Percentiles rank a stretch among this genome's conserved stretches.
These are phyloP conservation scores for Zizania latifolia DNA, from an alignment of 176 grass and related monocot species.

Conservation along the genomic window DNA sequence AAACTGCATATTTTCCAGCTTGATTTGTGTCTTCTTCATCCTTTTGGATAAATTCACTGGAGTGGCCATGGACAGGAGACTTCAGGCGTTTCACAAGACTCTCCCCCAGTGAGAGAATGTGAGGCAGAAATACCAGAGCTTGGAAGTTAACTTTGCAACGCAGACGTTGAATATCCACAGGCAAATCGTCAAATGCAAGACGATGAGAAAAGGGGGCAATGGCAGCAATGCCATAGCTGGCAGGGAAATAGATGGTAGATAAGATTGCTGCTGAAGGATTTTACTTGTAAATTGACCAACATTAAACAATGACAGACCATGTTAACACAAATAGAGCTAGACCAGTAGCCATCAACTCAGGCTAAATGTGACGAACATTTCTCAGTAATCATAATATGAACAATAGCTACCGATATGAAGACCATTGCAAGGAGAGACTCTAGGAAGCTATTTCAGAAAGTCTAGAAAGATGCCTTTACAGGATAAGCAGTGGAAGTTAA, in stretches of 20 bases:
- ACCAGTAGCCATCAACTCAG: not conserved
- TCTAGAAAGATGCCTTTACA: not conserved
- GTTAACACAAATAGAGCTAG: not conserved
- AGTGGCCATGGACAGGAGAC: slow-evolving; percentile 25
- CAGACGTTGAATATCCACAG: slow-evolving; percentile 57
- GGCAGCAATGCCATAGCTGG: slow-evolving; percentile 82
- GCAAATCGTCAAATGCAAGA: slow-evolving; percentile 79
- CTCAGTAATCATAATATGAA: not conserved
- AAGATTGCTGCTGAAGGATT: slow-evolving; percentile 4
- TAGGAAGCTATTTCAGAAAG: not conserved
- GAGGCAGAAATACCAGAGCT: slow-evolving; percentile 71
- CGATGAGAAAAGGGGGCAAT: slow-evolving; percentile 90
- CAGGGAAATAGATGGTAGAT: slow-evolving; percentile 20
- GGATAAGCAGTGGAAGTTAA: not conserved
- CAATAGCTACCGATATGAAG: not conserved
- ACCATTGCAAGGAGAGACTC: not conserved
- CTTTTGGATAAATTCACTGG: slow-evolving; percentile 31
- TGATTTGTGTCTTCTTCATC: slow-evolving; percentile 25
- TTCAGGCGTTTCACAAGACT: slow-evolving; percentile 60
- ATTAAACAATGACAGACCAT: slow-evolving; percentile 7
- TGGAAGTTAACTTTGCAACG: slow-evolving; percentile 90
- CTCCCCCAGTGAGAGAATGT: slow-evolving; percentile 69
- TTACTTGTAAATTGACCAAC: not conserved
- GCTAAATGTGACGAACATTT: not conserved
- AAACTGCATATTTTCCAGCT: slow-evolving; percentile 64